Evolutionary conservation across 139 green algal genomes (phyloP).

Genomic region (Auxenochlorella protothecoides): DNA sequence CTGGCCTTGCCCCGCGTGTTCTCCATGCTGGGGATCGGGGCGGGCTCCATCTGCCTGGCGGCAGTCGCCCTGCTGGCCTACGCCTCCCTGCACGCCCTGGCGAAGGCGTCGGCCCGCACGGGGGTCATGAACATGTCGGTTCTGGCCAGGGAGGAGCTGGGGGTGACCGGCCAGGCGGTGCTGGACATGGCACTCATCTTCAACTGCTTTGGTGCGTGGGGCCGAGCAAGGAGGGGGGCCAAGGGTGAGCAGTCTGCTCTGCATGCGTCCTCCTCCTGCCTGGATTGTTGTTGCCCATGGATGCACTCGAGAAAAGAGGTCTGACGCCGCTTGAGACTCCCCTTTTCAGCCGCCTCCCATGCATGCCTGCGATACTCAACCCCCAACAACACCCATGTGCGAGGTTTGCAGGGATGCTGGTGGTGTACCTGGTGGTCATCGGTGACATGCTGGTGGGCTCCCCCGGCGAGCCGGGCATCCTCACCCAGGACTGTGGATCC

Average conservation of each 20-base stretch:
- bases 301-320: too few relatives aligned
- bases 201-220: constrained; percentile 7
- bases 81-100: constrained; percentile 6
- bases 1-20: constrained; percentile 19
- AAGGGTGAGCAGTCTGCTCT: too few relatives aligned
- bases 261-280: too few relatives aligned
- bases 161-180: constrained; percentile 7
- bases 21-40: constrained; percentile 4
- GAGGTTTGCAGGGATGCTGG: constrained; percentile 6
- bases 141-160: constrained; percentile 6
- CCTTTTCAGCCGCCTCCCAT: too few relatives aligned
- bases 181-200: constrained; percentile 13
- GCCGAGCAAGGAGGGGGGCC: not conserved
- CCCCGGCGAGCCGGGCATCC: constrained; percentile 3
- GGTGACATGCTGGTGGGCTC: constrained; percentile 7
- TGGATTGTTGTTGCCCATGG: too few relatives aligned
- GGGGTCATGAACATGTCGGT: constrained; percentile 1
- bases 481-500: constrained; percentile 13
- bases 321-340: too few relatives aligned
- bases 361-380: too few relatives aligned
- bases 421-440: constrained; percentile 4
- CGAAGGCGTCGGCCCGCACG: constrained; percentile 12
- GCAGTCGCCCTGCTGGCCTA: constrained; percentile 9
- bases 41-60: constrained; percentile 7
- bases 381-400: too few relatives aligned